These are phyloP conservation scores for Fusarium clavum DNA, from an alignment of 2,329 filamentous ascomycete species.

Conservation along the genomic window DNA sequence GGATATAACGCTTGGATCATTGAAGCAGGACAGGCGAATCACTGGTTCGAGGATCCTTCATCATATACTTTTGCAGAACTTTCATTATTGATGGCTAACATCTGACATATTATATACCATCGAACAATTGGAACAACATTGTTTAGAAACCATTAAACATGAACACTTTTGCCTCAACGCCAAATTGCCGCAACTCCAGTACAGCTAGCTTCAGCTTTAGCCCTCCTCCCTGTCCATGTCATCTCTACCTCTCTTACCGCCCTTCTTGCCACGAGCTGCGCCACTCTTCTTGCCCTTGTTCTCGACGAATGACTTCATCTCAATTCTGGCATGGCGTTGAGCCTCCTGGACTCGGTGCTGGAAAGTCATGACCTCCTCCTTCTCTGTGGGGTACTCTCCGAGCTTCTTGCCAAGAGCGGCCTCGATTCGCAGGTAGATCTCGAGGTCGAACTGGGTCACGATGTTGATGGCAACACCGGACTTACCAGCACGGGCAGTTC, in stretches of 20 bases:
- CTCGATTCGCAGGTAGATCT: slow-evolving; percentile 85
- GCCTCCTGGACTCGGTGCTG: slow-evolving; percentile 83
- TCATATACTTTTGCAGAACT: neutral
- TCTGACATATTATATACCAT: neutral
- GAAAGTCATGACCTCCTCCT: slow-evolving; percentile 89
- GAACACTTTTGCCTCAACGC: slow-evolving; percentile 34
- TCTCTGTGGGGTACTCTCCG: slow-evolving; percentile 73
- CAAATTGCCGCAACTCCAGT: slow-evolving; percentile 20
- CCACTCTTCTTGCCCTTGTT: slow-evolving; percentile 69
- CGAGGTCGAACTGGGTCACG: slow-evolving; percentile 88
- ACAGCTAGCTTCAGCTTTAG: slow-evolving; percentile 51
- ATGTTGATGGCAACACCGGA: slow-evolving; percentile 83
- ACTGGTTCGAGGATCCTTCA: neutral
- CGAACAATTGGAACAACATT: slow-evolving; percentile 8
- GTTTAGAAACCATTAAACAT: slow-evolving; percentile 15
- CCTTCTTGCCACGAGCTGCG: slow-evolving; percentile 57
- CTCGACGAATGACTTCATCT: slow-evolving; percentile 85
- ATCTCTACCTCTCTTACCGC: slow-evolving; percentile 60
- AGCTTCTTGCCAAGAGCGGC: slow-evolving; percentile 83
- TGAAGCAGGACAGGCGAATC: neutral
- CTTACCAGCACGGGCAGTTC: slow-evolving; percentile 88
- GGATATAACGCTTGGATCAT: neutral
- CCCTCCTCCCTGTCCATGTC: slow-evolving; percentile 83
- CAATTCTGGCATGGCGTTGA: slow-evolving; percentile 79
- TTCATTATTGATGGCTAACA: neutral